Conservation (phyloP, 129 eudicot genomes). For the carrot (Daucus carota) region DNA sequence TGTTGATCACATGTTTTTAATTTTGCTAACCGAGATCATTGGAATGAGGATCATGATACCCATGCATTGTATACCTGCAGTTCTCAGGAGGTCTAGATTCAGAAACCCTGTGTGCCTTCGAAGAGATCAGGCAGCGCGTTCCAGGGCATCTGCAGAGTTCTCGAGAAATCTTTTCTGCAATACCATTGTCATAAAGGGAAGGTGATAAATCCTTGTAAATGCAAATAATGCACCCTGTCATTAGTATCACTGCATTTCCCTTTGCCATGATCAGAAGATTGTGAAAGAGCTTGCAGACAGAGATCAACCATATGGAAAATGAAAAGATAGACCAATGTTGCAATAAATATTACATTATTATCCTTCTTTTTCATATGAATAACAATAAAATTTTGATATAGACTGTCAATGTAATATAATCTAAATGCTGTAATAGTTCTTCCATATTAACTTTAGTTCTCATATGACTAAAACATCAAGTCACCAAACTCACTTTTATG, state of each 20-base stretch:
- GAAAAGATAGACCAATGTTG: not conserved
- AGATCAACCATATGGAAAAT: not conserved
- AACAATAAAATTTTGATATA: not conserved
- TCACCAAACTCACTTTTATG: too few species aligned
- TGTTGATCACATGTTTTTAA: not conserved
- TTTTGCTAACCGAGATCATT: not conserved
- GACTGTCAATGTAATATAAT: not conserved
- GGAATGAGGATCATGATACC: not conserved
- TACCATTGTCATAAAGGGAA: constrained; percentile 5
- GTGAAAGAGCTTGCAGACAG: not conserved
- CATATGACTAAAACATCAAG: not conserved
- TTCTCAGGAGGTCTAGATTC: constrained; percentile 28
- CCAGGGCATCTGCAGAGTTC: constrained; percentile 19
- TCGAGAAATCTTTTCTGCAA: constrained; percentile 14
- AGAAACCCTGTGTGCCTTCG: constrained; percentile 24
- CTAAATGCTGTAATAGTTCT: not conserved
- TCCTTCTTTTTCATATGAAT: not conserved
- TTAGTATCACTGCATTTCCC: not conserved
- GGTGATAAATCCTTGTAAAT: not conserved
- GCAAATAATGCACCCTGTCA: not conserved
- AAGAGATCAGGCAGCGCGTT: constrained; percentile 22
- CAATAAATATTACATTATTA: not conserved
- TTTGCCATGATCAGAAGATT: not conserved
- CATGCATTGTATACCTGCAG: constrained; percentile 12
- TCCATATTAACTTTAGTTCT: not conserved